phyloP scores from a whole-genome alignment of 1,284 basidiomycete genomes.

The Pseudozyma tsukubaensis region DNA sequence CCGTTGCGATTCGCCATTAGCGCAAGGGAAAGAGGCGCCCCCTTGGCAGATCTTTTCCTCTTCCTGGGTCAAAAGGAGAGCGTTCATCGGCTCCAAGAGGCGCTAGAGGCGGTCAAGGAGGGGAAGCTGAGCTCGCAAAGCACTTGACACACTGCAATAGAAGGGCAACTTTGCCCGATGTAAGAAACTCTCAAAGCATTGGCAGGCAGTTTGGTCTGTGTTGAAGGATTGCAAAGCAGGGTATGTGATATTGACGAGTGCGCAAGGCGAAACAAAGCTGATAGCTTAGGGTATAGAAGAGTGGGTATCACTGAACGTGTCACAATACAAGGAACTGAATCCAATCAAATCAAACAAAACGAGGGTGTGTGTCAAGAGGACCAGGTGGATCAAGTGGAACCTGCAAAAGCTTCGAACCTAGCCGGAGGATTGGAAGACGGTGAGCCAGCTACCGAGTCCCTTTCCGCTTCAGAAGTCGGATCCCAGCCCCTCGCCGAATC shows the following conservation, averaged over 20 bases:
- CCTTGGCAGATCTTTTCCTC: slow-evolving; percentile 37
- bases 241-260: too few species aligned
- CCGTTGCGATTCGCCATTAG: slow-evolving; percentile 45
- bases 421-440: slow-evolving; percentile 12
- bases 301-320: too few species aligned
- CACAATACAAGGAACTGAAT: too few species aligned
- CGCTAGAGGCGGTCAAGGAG: slow-evolving; percentile 8
- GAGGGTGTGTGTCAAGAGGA: too few species aligned
- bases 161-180: too few species aligned
- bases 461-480: not conserved
- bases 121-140: not conserved
- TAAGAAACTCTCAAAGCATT: too few species aligned
- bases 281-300: too few species aligned
- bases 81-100: slow-evolving; percentile 12
- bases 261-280: too few species aligned
- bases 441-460: not conserved
- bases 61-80: slow-evolving; percentile 27
- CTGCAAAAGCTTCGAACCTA: slow-evolving; percentile 15
- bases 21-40: slow-evolving; percentile 29
- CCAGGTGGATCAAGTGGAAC: not conserved
- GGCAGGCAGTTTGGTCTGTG: too few species aligned
- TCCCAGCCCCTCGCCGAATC: slow-evolving; percentile 8
- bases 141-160: too few species aligned
- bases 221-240: too few species aligned
- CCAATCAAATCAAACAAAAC: too few species aligned